Conservation (phyloP, 2,329 filamentous ascomycete species). For the Didymosphaeria variabile region DNA sequence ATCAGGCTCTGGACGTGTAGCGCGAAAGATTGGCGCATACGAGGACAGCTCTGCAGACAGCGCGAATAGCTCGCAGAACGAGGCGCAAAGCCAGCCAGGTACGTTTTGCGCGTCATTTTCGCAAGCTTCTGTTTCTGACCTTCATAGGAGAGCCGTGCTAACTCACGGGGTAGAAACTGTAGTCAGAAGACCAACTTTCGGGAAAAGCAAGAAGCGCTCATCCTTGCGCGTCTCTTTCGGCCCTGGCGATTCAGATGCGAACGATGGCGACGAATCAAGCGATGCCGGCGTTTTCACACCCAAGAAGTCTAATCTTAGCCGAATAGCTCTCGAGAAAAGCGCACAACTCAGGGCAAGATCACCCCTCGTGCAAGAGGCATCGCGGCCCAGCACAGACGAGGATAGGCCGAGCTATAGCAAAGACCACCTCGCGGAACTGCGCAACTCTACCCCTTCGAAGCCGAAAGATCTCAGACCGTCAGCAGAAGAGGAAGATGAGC, state of each 20-base stretch:
- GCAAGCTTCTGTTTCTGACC: slow-evolving; percentile 39
- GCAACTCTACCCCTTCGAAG: slow-evolving; percentile 83
- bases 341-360: slow-evolving; percentile 66
- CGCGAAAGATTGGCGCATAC: slow-evolving; percentile 79
- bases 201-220: slow-evolving; percentile 74
- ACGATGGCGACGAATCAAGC: slow-evolving; percentile 60
- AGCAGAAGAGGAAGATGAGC: slow-evolving; percentile 55
- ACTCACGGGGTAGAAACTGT: slow-evolving; percentile 58
- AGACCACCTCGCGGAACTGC: slow-evolving; percentile 85
- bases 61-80: slow-evolving; percentile 41
- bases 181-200: slow-evolving; percentile 61
- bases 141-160: slow-evolving; percentile 53
- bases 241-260: slow-evolving; percentile 62
- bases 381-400: slow-evolving; percentile 63
- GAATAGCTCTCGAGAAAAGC: slow-evolving; percentile 73
- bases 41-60: slow-evolving; percentile 60
- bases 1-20: slow-evolving; percentile 69
- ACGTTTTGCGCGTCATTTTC: slow-evolving; percentile 38
- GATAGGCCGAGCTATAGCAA: slow-evolving; percentile 83
- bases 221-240: slow-evolving; percentile 82
- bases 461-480: slow-evolving; percentile 67
- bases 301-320: slow-evolving; percentile 69
- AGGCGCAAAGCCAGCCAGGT: slow-evolving; percentile 52
- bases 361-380: slow-evolving; percentile 57
- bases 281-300: slow-evolving; percentile 66